A percentile compares a stretch with the other conserved stretches of the same genome.
Conservation (phyloP, 2,329 filamentous ascomycete genomes). For the Torrubiellomyces zombiae region DNA sequence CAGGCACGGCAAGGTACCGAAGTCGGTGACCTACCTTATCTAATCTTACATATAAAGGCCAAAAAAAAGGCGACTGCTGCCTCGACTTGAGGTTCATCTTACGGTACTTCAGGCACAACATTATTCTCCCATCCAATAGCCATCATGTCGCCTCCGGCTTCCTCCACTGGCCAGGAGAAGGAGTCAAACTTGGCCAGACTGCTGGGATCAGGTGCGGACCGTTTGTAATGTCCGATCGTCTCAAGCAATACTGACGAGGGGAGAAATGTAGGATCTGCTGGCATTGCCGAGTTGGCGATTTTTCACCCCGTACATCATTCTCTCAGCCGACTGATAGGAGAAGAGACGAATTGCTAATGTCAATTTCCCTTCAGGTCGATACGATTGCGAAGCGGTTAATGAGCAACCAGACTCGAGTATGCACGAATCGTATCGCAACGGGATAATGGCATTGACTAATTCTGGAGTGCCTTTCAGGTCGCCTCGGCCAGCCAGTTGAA, state of each 20-base stretch:
- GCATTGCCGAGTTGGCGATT: slow-evolving; percentile 81
- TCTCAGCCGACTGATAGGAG: slow-evolving; percentile 3
- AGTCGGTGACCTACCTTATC: too few relatives aligned
- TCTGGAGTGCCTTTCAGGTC: slow-evolving; percentile 12
- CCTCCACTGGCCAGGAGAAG: slow-evolving; percentile 39
- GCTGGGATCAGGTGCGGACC: slow-evolving; percentile 63
- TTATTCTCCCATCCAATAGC: too few relatives aligned
- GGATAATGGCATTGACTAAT: slow-evolving; percentile 6
- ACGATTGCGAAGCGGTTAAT: slow-evolving; percentile 98
- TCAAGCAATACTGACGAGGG: slow-evolving; percentile 7
- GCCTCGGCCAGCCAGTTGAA: slow-evolving; percentile 47
- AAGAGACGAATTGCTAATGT: slow-evolving; percentile 2
- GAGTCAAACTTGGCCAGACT: slow-evolving; percentile 82
- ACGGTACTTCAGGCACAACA: too few relatives aligned
- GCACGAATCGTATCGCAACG: slow-evolving; percentile 37
- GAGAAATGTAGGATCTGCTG: slow-evolving; percentile 63
- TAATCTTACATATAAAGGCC: too few relatives aligned
- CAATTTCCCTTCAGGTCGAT: slow-evolving; percentile 54
- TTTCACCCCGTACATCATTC: slow-evolving; percentile 62
- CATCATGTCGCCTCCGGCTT: slow-evolving; percentile 42
- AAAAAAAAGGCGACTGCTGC: too few relatives aligned
- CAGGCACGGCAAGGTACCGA: too few relatives aligned
- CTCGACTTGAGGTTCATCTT: too few relatives aligned
- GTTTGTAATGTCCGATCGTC: neutral
- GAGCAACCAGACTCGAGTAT: slow-evolving; percentile 67